Evolutionary conservation across 495 filamentous ascomycete genomes (phyloP), one percentile per base, ranked within the genome.

Genomic region (Hypoxylon crocopeplum): DNA sequence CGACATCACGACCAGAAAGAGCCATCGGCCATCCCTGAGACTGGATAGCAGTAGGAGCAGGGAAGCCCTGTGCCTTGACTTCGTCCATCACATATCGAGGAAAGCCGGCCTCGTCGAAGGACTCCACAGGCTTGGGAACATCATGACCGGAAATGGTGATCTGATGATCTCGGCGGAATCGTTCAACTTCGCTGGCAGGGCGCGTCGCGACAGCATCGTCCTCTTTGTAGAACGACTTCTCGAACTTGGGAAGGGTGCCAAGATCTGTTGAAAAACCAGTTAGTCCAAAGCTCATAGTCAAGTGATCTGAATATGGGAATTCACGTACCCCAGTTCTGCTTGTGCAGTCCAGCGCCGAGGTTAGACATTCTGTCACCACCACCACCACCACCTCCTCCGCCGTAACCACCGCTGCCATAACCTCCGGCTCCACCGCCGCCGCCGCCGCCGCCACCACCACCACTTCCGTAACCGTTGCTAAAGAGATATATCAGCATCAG

Each of bases 21-120:
- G 94, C 93, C 94, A 98, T 98, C 44, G 94, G 94, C 94, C 94
- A 98, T 62, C 94, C 95, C 74, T 98, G 94, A 48, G 95, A 92
- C 77, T 98, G 94, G 69, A 98, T 98, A 47, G 95, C 85, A 37
- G 94, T 98, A 25, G 94, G 94, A 38, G 86, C 86, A 40, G 86
- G 79, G 74, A 98, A 98, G 19, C 94, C 94, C 78, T 97, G 92
- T 40, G 92, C 89, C 84, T 98, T 98, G 67, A 98, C 94, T 74
- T 98, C 94, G 69, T 88, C 90, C 87, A 98, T 90, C 37, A 98
- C 94, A 72, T 98, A 98, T 53, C 84, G 84, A 20, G 94, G 94
- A 78, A 98, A 98, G 5, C 91, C 91, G 70, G 94, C 94, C 78
- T 98, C 94, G 66, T 98, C 95, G 73, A 98, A 98, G 40, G 86